Evolutionary conservation across 805 yeast species (phyloP).

Genomic region (Lipomyces orientalis): DNA sequence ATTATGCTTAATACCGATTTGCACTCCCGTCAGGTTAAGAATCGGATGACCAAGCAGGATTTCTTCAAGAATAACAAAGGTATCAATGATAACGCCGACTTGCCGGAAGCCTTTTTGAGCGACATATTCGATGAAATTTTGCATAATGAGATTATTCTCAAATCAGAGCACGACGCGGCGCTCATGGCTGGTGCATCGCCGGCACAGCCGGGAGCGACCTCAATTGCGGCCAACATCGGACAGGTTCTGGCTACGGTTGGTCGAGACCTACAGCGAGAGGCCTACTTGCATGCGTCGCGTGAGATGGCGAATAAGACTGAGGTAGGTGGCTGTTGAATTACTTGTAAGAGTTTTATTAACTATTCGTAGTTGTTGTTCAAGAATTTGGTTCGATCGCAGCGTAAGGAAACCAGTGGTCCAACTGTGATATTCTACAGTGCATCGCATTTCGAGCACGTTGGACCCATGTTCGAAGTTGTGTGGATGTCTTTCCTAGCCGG

Average conservation of each 20-base stretch:
- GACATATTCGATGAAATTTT: constrained; percentile 79
- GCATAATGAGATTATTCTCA: constrained; percentile 82
- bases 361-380: constrained; percentile 22
- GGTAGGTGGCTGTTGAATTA: constrained; percentile 47
- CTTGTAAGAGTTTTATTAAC: background rate
- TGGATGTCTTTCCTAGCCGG: constrained; percentile 99
- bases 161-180: constrained; percentile 94
- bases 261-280: constrained; percentile 75
- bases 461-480: constrained; percentile 86
- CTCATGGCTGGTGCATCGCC: constrained; percentile 67
- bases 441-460: constrained; percentile 85
- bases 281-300: constrained; percentile 88
- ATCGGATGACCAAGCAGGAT: constrained; percentile 85
- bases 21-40: constrained; percentile 90
- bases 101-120: constrained; percentile 74
- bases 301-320: constrained; percentile 92
- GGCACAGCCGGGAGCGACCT: constrained; percentile 44
- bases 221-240: constrained; percentile 46
- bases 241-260: constrained; percentile 56
- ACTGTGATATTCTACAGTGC: constrained; percentile 75
- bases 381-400: constrained; percentile 31
- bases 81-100: constrained; percentile 86
- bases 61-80: constrained; percentile 88
- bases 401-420: constrained; percentile 37
- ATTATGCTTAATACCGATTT: constrained; percentile 93